A percentile compares a stretch with the other conserved stretches of the same genome.
Conservation (phyloP, 352 stramenopile species). For the Thalassiosira mediterranea region DNA sequence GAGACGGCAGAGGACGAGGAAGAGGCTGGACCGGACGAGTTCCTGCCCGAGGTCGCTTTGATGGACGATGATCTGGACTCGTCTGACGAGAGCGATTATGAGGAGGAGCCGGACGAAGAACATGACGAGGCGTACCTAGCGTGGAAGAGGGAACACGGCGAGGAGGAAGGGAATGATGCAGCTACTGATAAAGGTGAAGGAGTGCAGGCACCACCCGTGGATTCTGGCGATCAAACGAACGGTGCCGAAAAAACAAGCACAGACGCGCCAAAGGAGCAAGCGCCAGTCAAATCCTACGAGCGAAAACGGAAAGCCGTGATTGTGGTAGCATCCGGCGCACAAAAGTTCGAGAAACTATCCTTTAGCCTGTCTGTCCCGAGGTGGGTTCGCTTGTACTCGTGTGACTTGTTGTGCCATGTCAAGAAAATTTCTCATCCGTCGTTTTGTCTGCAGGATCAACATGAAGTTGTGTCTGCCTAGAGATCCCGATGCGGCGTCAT, state of each 20-base stretch:
- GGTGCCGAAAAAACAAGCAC: background rate
- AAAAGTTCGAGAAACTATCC: constrained; percentile 75
- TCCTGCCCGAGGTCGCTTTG: constrained; percentile 26
- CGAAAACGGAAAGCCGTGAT: constrained; percentile 63
- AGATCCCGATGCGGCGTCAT: constrained; percentile 31
- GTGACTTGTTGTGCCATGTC: too few relatives aligned
- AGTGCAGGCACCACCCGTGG: background rate
- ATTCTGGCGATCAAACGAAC: background rate
- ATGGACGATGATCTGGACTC: constrained; percentile 45
- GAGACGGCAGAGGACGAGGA: constrained; percentile 9
- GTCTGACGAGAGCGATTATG: constrained; percentile 36
- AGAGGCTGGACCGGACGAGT: constrained; percentile 34
- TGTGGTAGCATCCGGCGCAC: constrained; percentile 65
- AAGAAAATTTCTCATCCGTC: too few relatives aligned
- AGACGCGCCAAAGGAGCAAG: constrained; percentile 9
- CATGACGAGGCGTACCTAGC: constrained; percentile 44
- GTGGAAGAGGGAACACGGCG: constrained; percentile 40
- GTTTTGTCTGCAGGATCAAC: too few relatives aligned
- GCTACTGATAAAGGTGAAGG: background rate
- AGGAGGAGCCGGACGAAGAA: constrained; percentile 53
- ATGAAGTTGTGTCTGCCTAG: constrained; percentile 47
- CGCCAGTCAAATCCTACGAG: constrained; percentile 39
- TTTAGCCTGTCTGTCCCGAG: constrained; percentile 68
- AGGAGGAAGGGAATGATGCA: constrained; percentile 15
- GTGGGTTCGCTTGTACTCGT: too few relatives aligned